These are phyloP conservation scores for Fomitopsis pinicola DNA, from an alignment of 1,284 basidiomycete species.

Conservation along the genomic window DNA sequence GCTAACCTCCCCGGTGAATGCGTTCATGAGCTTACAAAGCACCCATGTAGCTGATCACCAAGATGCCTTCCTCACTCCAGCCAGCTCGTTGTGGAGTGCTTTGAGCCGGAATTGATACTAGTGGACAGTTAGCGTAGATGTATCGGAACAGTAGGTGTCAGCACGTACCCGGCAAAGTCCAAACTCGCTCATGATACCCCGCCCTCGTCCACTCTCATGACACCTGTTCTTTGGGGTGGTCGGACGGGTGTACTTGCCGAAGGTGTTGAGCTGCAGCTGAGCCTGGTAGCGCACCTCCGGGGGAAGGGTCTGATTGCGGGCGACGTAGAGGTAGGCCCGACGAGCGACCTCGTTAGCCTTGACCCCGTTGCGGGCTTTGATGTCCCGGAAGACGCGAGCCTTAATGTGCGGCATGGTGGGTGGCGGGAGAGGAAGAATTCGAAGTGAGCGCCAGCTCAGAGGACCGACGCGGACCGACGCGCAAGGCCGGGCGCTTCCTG, in stretches of 20 bases:
- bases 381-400: conserved; percentile 70
- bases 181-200: conserved; percentile 88
- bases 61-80: conserved; percentile 86
- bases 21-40: no score
- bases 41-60: conserved; percentile 42
- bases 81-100: conserved; percentile 74
- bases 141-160: not conserved
- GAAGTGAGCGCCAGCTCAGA: not conserved
- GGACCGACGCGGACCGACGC: not conserved
- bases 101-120: conserved; percentile 90
- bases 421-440: not conserved
- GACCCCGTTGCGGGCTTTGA: conserved; percentile 70
- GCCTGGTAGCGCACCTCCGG: conserved; percentile 90
- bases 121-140: not conserved
- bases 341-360: conserved; percentile 76
- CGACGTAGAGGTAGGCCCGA: conserved; percentile 86
- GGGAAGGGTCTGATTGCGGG: conserved; percentile 82
- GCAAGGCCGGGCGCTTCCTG: not conserved
- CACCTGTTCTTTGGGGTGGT: conserved; percentile 88
- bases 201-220: conserved; percentile 76
- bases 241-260: conserved; percentile 79
- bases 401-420: conserved; percentile 24
- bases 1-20: no score
- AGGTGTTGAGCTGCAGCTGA: conserved; percentile 90
- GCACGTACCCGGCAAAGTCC: conserved; percentile 77